Conservation (phyloP, 768 basidiomycete species). For the Termitomyces heimii region DNA sequence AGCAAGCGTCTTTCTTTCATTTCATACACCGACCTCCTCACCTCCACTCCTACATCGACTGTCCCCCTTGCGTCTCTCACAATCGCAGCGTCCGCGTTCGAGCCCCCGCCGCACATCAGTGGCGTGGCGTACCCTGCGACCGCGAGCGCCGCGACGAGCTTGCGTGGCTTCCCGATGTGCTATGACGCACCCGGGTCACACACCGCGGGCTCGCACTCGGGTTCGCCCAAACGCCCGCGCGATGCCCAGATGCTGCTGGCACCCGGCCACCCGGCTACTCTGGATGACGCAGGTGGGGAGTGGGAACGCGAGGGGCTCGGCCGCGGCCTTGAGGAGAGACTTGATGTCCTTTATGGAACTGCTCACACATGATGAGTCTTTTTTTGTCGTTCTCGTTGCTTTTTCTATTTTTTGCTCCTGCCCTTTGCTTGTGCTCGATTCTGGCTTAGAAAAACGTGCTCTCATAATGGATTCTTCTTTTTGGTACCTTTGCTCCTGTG, state of each 20-base stretch:
- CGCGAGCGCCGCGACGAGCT: slow-evolving; percentile 20
- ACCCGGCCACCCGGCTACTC: background rate
- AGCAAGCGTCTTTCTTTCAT: slow-evolving; percentile 83
- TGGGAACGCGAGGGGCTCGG: slow-evolving; percentile 87
- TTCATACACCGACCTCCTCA: slow-evolving; percentile 80
- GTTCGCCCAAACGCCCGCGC: background rate
- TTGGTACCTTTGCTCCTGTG: background rate
- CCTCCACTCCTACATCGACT: slow-evolving; percentile 68
- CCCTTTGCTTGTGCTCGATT: background rate
- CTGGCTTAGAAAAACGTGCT: background rate
- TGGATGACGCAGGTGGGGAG: slow-evolving; percentile 69
- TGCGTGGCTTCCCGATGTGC: slow-evolving; percentile 17
- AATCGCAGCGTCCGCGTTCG: slow-evolving; percentile 43
- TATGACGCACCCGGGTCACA: slow-evolving; percentile 5
- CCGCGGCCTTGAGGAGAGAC: slow-evolving; percentile 73
- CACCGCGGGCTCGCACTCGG: background rate
- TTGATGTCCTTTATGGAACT: slow-evolving; percentile 38
- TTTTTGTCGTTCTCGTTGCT: background rate
- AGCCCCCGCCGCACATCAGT: slow-evolving; percentile 73
- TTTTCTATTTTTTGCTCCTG: background rate
- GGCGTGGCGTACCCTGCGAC: slow-evolving; percentile 34
- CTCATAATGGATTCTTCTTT: background rate
- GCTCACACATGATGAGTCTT: background rate
- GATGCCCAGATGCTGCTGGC: background rate
- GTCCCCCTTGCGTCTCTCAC: slow-evolving; percentile 72